A percentile compares a stretch with the other conserved stretches of the same genome.
Evolutionary conservation across 331 rosid species (phyloP).

Genomic region (Malus hybrid): DNA sequence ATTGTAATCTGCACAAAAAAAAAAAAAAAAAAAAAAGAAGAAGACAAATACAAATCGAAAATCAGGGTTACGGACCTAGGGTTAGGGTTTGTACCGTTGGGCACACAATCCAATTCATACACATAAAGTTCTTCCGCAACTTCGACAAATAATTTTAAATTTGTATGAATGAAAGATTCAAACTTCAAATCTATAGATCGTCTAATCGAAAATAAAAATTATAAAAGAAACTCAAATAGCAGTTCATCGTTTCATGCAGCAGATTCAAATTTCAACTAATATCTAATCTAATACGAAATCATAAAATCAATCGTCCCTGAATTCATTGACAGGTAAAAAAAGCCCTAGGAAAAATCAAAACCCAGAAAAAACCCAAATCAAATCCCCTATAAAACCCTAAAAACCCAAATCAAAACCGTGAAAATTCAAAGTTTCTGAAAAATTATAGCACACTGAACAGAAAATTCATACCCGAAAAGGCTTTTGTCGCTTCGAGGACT

Average conservation of each 20-base stretch:
- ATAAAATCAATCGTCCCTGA: background rate
- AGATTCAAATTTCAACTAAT: background rate
- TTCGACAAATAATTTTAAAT: background rate
- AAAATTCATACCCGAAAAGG: background rate
- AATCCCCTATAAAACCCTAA: background rate
- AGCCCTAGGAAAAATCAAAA: background rate
- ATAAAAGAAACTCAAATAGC: background rate
- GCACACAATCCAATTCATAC: background rate
- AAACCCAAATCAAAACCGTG: background rate
- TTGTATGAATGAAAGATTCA: background rate
- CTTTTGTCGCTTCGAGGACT: background rate
- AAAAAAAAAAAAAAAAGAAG: no score
- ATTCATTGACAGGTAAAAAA: background rate
- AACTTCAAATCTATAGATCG: background rate
- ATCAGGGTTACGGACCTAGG: background rate
- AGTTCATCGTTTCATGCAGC: background rate
- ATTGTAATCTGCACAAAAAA: slow-evolving; percentile 10
- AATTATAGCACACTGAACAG: background rate
- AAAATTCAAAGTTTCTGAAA: background rate
- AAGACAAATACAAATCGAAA: background rate
- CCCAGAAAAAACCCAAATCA: background rate
- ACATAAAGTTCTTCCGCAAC: background rate
- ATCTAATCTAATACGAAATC: background rate
- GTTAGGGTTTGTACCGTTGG: background rate
- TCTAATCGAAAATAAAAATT: background rate